A percentile compares a stretch with the other conserved stretches of the same genome.
phyloP scores from a whole-genome alignment of 129 eudicot genomes.

The Smallanthus sonchifolius region DNA sequence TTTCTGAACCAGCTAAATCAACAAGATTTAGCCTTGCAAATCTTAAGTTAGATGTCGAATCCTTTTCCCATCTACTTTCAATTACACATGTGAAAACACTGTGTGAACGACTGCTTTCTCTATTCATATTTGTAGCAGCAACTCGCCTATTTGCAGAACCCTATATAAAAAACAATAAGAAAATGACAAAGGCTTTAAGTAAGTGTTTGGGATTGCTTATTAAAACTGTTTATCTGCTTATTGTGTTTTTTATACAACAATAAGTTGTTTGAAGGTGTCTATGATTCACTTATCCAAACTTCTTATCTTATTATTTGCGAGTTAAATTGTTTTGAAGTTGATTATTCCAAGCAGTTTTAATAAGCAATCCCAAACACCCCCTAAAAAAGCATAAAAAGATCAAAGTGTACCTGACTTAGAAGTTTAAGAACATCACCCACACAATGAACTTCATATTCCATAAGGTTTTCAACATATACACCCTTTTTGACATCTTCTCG shows the following conservation, averaged over 20 bases:
- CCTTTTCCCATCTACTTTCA: constrained; percentile 89
- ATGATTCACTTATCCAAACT: background rate
- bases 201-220: background rate
- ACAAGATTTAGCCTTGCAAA: constrained; percentile 89
- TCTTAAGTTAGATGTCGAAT: constrained; percentile 62
- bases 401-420: constrained; percentile 56
- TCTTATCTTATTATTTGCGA: background rate
- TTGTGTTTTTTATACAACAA: background rate
- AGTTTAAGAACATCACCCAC: constrained; percentile 82
- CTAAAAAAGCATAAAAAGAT: background rate
- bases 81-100: constrained; percentile 92
- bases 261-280: background rate
- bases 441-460: constrained; percentile 72
- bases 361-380: background rate
- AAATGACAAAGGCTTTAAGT: background rate
- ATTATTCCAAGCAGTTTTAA: background rate
- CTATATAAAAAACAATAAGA: constrained; percentile 20
- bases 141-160: constrained; percentile 87
- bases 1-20: constrained; percentile 97
- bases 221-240: background rate
- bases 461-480: constrained; percentile 86
- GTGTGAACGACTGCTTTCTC: constrained; percentile 97
- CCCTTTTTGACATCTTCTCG: constrained; percentile 83
- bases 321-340: background rate
- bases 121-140: constrained; percentile 91